A percentile compares a stretch with the other conserved stretches of the same genome.
Conservation (phyloP, 192 early-diverging fungal genomes). For the Dispira simplex region DNA sequence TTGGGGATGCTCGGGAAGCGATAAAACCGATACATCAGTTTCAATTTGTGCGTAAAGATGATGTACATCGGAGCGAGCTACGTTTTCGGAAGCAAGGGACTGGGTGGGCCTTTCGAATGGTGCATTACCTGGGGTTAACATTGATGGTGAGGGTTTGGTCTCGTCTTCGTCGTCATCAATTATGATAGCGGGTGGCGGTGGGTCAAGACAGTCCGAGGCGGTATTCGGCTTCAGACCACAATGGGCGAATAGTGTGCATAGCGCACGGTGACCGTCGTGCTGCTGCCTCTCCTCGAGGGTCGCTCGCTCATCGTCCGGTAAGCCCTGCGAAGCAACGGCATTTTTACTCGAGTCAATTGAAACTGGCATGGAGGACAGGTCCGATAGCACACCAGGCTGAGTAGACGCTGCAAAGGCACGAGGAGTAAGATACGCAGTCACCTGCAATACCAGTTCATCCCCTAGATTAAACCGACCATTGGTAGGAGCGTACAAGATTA, state of each 20-base stretch:
- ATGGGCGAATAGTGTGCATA: not conserved
- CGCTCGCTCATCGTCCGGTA: not conserved
- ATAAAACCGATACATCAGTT: no score
- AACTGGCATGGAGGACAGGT: not conserved
- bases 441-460: slow-evolving; percentile 1
- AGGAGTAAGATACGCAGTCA: not conserved
- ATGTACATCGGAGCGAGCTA: no score
- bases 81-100: no score
- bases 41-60: no score
- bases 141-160: not conserved
- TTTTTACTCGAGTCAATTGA: not conserved
- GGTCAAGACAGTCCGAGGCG: not conserved
- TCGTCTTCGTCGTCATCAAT: not conserved
- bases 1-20: not conserved
- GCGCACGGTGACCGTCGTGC: not conserved
- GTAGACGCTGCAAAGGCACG: not conserved
- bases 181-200: not conserved
- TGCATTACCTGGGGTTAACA: not conserved
- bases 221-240: not conserved
- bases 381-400: no score
- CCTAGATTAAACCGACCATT: not conserved
- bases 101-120: not conserved
- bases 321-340: not conserved
- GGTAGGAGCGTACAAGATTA: not conserved
- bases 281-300: not conserved